These are phyloP conservation scores for Tothia fuscella DNA, from an alignment of 2,329 filamentous ascomycete species.

Conservation along the genomic window DNA sequence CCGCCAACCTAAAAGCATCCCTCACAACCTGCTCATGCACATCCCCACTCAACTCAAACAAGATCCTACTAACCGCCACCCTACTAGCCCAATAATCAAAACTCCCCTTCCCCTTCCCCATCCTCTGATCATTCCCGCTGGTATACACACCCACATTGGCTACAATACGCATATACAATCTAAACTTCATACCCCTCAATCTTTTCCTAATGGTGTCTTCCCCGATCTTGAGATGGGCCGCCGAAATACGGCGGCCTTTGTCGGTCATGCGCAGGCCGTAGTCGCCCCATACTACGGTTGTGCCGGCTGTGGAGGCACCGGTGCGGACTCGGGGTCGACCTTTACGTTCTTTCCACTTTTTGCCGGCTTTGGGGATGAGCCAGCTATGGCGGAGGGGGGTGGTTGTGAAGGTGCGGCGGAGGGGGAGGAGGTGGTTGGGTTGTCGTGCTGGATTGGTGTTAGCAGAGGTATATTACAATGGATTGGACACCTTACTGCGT, in stretches of 20 bases:
- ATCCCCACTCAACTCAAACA: conserved; percentile 86
- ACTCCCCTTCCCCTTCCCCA: conserved; percentile 97
- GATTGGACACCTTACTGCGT: background rate
- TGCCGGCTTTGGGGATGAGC: conserved; percentile 70
- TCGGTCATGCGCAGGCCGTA: conserved; percentile 90
- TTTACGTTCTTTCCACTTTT: conserved; percentile 79
- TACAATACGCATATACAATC: conserved; percentile 79
- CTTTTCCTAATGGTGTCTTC: conserved; percentile 88
- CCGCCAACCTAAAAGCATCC: conserved; percentile 88
- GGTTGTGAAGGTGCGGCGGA: conserved; percentile 57
- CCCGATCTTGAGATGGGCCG: conserved; percentile 74
- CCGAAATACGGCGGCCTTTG: conserved; percentile 81
- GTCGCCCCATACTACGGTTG: conserved; percentile 91
- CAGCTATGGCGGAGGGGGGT: conserved; percentile 53
- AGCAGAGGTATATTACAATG: background rate
- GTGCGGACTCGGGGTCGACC: conserved; percentile 79
- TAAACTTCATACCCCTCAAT: conserved; percentile 81
- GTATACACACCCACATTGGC: conserved; percentile 94
- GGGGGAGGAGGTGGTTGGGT: background rate
- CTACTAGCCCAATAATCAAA: conserved; percentile 95
- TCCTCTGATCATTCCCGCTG: conserved; percentile 91
- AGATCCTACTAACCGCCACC: conserved; percentile 78
- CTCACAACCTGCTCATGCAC: conserved; percentile 88
- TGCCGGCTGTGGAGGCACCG: conserved; percentile 82
- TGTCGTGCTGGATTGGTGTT: conserved; percentile 2